Base-by-base conservation (phyloP, 805 yeast species). In the Saccharomycopsis capsularis region DNA sequence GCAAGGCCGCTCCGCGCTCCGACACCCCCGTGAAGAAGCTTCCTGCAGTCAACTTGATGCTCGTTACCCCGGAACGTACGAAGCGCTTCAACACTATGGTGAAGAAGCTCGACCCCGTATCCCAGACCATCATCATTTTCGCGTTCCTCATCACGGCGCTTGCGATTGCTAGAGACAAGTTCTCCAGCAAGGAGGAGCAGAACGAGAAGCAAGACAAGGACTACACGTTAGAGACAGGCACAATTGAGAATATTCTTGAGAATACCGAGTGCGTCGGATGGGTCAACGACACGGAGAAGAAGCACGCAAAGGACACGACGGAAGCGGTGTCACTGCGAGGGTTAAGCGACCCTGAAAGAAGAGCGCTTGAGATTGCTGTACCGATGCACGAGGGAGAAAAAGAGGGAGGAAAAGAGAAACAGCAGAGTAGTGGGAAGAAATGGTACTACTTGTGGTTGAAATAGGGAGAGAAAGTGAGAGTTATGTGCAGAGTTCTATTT, bases 111-210 rank as follows among this genome's bases (percentile, higher is more conserved):
- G 86, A 82, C 57, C 79, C 82, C 0, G 68, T 74, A 27, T 75
- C 81, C 40, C 78, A 76, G 56, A 60, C 72, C 13, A 70, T 82
- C 29, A 64, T 82, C 2, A 77, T 77, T 54, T 44, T 74, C 21
- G 69, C 77, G 2, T 60, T 71, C 0, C 54, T 78, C 16, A 67
- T 82, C 6, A 65, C 75, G 2, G 57, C 76, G 45, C 56, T 74
- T 37, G 85, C 84, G 5, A 63, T 78, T 42, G 73, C 72, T 52
- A 68, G 81, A 56, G 89, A 82, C 59, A 74, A 75, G 59, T 45
- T 40, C n/a, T 21, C 30, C 19, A 38, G 19, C 27, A 23, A 40
- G 11, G 36, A 27, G 9, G n/a, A n/a, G n/a, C n/a, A n/a, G n/a
- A n/a, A n/a, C n/a, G n/a, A n/a, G n/a, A 24, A 46, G 40, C 29